These are phyloP conservation scores for Arthonia radiata DNA, from an alignment of 495 filamentous ascomycete species.

Conservation along the genomic window DNA sequence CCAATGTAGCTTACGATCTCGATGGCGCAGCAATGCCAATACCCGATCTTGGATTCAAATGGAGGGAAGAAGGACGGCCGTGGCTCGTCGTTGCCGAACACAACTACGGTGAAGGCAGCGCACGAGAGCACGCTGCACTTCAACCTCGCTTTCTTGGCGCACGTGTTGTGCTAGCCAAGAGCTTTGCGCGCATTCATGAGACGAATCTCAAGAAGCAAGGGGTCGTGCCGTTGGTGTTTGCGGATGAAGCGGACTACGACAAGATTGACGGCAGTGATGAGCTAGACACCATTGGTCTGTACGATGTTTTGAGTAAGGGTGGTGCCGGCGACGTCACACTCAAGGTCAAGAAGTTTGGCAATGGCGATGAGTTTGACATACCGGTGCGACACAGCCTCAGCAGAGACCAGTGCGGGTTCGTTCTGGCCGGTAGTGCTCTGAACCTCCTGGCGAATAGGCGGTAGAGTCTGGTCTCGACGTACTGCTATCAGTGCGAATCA, in stretches of 20 bases:
- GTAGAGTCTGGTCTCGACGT: too few species aligned
- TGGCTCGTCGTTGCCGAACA: slow-evolving; percentile 94
- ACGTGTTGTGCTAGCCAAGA: slow-evolving; percentile 67
- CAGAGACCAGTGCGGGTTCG: slow-evolving; percentile 69
- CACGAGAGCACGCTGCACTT: slow-evolving; percentile 87
- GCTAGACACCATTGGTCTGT: slow-evolving; percentile 56
- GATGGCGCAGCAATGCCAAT: slow-evolving; percentile 40
- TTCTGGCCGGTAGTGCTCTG: slow-evolving; percentile 80
- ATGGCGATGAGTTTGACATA: slow-evolving; percentile 34
- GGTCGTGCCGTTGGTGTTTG: slow-evolving; percentile 79
- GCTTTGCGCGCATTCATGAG: slow-evolving; percentile 92
- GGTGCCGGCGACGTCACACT: slow-evolving; percentile 58
- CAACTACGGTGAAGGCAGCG: slow-evolving; percentile 94
- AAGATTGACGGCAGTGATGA: slow-evolving; percentile 54
- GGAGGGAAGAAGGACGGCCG: slow-evolving; percentile 41
- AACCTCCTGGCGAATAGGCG: slow-evolving; percentile 33
- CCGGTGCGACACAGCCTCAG: slow-evolving; percentile 56
- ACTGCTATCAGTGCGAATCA: too few species aligned
- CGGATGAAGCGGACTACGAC: slow-evolving; percentile 68
- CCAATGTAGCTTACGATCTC: slow-evolving; percentile 71
- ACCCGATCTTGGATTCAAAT: slow-evolving; percentile 61
- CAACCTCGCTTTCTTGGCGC: slow-evolving; percentile 86
- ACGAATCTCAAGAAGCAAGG: slow-evolving; percentile 99
- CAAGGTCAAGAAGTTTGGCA: slow-evolving; percentile 32
- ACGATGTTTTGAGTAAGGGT: slow-evolving; percentile 52